These are phyloP conservation scores for Mycena polygramma DNA, from an alignment of 768 basidiomycete species.

Conservation along the genomic window DNA sequence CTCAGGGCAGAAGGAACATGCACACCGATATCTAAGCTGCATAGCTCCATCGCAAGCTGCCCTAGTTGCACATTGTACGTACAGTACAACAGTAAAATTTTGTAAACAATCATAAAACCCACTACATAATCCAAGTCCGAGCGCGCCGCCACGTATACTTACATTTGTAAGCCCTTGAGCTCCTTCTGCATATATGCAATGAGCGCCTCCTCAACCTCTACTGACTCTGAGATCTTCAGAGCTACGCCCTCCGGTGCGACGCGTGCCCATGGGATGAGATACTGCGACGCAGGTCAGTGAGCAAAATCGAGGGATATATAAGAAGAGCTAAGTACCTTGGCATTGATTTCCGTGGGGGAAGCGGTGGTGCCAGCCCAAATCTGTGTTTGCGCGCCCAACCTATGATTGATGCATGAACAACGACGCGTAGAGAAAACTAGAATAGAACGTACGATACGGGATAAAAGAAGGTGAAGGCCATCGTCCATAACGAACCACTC, in stretches of 20 bases:
- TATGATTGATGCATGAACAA: neutral
- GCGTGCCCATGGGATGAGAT: constrained; percentile 13
- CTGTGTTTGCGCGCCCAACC: neutral
- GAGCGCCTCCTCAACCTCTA: neutral
- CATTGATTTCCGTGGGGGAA: neutral
- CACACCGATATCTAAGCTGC: too few species aligned
- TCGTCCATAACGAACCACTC: neutral
- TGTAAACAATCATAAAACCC: too few species aligned
- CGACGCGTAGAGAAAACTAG: too few species aligned
- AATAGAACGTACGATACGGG: neutral
- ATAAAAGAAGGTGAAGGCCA: neutral
- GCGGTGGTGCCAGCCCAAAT: constrained; percentile 15
- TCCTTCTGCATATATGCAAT: neutral
- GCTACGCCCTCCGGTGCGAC: neutral
- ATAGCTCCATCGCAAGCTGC: too few species aligned
- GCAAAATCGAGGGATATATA: neutral
- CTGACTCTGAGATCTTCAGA: neutral
- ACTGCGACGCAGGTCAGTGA: neutral
- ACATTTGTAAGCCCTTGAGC: neutral
- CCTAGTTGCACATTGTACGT: too few species aligned
- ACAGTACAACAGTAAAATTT: too few species aligned
- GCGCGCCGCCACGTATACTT: too few species aligned
- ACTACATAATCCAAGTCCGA: too few species aligned
- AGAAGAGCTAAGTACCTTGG: neutral
- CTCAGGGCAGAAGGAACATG: too few species aligned